Base-by-base conservation (phyloP, 306 rosid species). In the Medicago ruthenica region DNA sequence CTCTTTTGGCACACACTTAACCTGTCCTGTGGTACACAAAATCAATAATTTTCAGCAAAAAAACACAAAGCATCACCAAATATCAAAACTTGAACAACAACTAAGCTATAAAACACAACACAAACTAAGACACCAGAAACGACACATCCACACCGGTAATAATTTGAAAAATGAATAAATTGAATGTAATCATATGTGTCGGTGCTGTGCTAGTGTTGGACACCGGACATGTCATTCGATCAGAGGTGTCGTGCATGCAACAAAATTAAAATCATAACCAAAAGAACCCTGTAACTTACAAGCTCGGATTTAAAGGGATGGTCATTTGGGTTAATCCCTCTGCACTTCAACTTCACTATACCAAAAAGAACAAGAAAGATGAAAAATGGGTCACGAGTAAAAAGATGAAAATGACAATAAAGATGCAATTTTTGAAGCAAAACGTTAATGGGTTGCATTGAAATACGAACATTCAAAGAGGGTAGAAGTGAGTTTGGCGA, bases 271-370 rank as follows among this genome's bases (percentile, higher is more conserved):
- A 80, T 42, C 18, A 64, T 63, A 4, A 48, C 74, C 41, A 53
- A 37, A 64, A 40, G 13, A 44, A 50, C 16, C 21, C 45, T 54
- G 42, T 5, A 67, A 87, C 92, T 70, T 83, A 92, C 98, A 78
- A 90, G 89, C 88, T 95, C 97, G 3, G 90, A 71, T 64, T 86
- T 90, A 39, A 92, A 84, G 9, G 91, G 86, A 69, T 95, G 97
- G 41, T 83, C 88, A 80, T 81, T 87, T 5, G 93, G 96, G 82
- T 90, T 65, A 76, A 85, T 81, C 47, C 98, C 98, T 75, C 73
- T 82, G 53, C 98, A 92, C 75, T 93, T 88, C 90, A 95, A 76
- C 83, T 79, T 95, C 89, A 95, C 97, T 94, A 85, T 13, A 85
- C 27, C 79, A 2, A 31, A 67, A 53, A 65, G 63, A 70, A 1